Evolutionary conservation across 164 flowering plant genomes (phyloP).

Genomic region (Liquidambar formosana): DNA sequence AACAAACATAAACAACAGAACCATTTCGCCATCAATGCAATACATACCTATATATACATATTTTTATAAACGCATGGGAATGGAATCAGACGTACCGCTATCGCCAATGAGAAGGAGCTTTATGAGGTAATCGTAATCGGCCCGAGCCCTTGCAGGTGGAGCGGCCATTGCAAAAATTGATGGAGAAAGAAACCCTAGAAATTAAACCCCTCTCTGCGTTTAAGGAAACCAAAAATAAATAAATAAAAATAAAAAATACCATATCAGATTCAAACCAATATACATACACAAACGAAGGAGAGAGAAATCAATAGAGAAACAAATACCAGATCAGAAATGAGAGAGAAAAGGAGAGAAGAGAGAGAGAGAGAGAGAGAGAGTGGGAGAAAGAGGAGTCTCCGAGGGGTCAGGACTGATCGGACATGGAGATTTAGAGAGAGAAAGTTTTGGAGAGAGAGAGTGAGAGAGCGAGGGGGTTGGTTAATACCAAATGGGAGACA

Average conservation of each 20-base stretch:
- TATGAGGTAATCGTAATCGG: slow-evolving; percentile 61
- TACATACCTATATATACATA: too few species aligned
- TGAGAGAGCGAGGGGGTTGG: too few species aligned
- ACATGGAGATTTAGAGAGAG: slow-evolving; percentile 17
- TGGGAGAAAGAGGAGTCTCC: slow-evolving; percentile 12
- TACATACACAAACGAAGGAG: neutral
- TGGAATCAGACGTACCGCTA: slow-evolving; percentile 39
- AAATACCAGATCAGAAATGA: slow-evolving; percentile 15
- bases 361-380: neutral
- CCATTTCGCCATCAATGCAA: neutral
- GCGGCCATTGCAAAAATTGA: slow-evolving; percentile 45
- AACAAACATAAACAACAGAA: neutral
- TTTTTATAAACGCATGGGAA: too few species aligned
- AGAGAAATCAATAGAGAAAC: neutral
- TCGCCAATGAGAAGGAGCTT: slow-evolving; percentile 65
- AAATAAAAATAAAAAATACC: neutral
- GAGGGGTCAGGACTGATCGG: slow-evolving; percentile 2
- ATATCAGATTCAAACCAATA: too few species aligned
- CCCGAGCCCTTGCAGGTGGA: slow-evolving; percentile 66
- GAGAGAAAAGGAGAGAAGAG: neutral
- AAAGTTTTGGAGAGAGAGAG: slow-evolving; percentile 3
- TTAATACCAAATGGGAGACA: neutral
- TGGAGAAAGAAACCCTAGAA: slow-evolving; percentile 12
- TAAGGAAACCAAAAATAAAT: neutral
- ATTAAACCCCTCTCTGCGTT: neutral